Conservation (phyloP, 179 eudicot species). For the Sideroxylon spinosum region DNA sequence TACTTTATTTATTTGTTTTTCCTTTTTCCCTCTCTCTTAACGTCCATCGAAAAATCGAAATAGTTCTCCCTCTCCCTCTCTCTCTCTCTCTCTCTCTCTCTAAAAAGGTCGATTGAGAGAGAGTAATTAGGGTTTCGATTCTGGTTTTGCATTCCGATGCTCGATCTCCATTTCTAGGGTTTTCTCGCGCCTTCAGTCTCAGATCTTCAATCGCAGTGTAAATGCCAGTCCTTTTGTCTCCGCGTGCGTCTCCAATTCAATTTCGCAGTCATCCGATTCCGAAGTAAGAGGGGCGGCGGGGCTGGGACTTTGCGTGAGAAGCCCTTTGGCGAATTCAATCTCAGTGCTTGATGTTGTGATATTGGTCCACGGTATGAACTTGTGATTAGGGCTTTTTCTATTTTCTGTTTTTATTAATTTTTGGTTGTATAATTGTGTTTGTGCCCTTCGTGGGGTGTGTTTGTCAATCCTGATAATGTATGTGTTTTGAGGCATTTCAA, state of each 20-base stretch:
- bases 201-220: constrained; percentile 1
- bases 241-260: not conserved
- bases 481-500: constrained; percentile 10
- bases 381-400: constrained; percentile 11
- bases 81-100: constrained; percentile 6
- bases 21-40: not conserved
- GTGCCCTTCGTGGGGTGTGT: not conserved
- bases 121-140: constrained; percentile 9
- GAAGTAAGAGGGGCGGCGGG: not conserved
- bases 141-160: not conserved
- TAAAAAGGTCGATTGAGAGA: not conserved
- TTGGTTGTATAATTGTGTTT: not conserved
- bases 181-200: not conserved
- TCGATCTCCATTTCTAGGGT: not conserved
- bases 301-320: not conserved
- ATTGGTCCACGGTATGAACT: constrained; percentile 16
- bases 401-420: not conserved
- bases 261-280: constrained; percentile 7
- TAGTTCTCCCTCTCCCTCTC: not conserved
- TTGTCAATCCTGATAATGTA: constrained; percentile 3
- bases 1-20: not conserved
- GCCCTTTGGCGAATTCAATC: not conserved
- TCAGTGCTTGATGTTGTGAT: not conserved
- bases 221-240: not conserved
- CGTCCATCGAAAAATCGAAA: constrained; percentile 3